phyloP scores from a whole-genome alignment of 2,329 filamentous ascomycete genomes.

The Diaporthe batatas region DNA sequence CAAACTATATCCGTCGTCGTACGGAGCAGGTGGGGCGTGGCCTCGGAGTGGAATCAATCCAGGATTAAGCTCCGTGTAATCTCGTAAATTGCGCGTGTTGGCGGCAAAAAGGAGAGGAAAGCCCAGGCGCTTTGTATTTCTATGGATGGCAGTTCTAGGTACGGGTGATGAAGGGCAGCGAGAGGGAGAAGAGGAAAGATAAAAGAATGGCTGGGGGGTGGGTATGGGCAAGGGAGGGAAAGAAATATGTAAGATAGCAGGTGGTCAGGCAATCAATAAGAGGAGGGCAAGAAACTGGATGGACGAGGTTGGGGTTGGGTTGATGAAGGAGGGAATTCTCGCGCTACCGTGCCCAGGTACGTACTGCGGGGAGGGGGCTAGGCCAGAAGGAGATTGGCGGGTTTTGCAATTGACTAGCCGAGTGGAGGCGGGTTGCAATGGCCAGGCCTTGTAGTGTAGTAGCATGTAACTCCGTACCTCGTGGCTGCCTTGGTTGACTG shows the following conservation, averaged over 20 bases:
- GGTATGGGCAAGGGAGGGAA: constrained; percentile 1
- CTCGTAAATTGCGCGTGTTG: constrained; percentile 14
- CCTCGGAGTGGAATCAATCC: constrained; percentile 37
- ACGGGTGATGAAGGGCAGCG: not conserved
- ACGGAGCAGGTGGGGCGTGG: constrained; percentile 21
- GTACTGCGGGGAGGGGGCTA: constrained; percentile 12
- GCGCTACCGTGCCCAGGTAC: not conserved
- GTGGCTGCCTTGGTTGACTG: no score
- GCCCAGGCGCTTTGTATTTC: not conserved
- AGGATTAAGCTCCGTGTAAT: constrained; percentile 32
- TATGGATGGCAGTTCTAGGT: constrained; percentile 6
- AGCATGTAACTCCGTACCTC: no score
- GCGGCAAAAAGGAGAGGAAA: not conserved
- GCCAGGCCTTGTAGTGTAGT: no score
- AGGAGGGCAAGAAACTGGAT: not conserved
- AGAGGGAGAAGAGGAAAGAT: not conserved
- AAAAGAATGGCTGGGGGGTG: not conserved
- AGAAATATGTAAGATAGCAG: constrained; percentile 3
- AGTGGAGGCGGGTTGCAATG: not conserved
- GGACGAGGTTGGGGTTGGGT: constrained; percentile 2
- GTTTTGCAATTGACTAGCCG: constrained; percentile 28
- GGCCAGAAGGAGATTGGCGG: constrained; percentile 5
- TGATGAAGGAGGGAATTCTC: constrained; percentile 27
- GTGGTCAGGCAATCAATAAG: no score
- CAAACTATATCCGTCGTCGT: constrained; percentile 7